A percentile compares a stretch with the other conserved stretches of the same genome.
Evolutionary conservation across 805 yeast species (phyloP).

Genomic region (Cyberlindnera euphorbiae): DNA sequence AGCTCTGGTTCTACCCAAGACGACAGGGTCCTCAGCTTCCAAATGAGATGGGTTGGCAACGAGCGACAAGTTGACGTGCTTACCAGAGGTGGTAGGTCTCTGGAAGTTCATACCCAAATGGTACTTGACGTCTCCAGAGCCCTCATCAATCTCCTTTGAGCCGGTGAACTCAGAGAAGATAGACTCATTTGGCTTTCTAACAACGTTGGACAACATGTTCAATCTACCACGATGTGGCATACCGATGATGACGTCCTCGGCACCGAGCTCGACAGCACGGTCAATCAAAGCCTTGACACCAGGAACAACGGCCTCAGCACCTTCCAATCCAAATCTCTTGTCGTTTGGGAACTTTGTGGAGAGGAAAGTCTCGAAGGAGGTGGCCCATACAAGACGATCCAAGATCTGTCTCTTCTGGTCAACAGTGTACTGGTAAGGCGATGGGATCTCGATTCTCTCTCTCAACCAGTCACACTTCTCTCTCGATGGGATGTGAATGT

Average conservation of each 20-base stretch:
- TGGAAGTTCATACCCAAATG: conserved; percentile 99
- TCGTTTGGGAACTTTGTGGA: conserved; percentile 97
- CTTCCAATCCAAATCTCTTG: conserved; percentile 97
- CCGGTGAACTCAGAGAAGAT: conserved; percentile 96
- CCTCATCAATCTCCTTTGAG: conserved; percentile 84
- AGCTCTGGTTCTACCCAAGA: conserved; percentile 96
- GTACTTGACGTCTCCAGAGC: conserved; percentile 98
- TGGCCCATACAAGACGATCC: conserved; percentile 95
- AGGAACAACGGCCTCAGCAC: conserved; percentile 94
- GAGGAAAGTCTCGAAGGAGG: conserved; percentile 87
- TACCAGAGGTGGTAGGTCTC: conserved; percentile 98
- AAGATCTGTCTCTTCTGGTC: conserved; percentile 95
- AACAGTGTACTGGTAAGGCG: conserved; percentile 72
- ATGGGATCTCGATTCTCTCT: conserved; percentile 90
- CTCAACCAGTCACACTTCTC: conserved; percentile 98
- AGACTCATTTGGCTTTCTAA: conserved; percentile 97
- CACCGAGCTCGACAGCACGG: conserved; percentile 85
- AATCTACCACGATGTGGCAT: conserved; percentile 99
- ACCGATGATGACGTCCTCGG: conserved; percentile 95
- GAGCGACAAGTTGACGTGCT: conserved; percentile 87
- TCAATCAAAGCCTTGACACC: conserved; percentile 96
- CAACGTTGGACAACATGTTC: conserved; percentile 96
- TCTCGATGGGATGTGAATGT: conserved; percentile 93
- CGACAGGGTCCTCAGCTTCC: conserved; percentile 99
- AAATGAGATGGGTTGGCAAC: conserved; percentile 99